Percentiles rank a stretch among this genome's conserved stretches.
phyloP scores from a whole-genome alignment of 2,329 filamentous ascomycete species.

The Blastomyces gilchristii region DNA sequence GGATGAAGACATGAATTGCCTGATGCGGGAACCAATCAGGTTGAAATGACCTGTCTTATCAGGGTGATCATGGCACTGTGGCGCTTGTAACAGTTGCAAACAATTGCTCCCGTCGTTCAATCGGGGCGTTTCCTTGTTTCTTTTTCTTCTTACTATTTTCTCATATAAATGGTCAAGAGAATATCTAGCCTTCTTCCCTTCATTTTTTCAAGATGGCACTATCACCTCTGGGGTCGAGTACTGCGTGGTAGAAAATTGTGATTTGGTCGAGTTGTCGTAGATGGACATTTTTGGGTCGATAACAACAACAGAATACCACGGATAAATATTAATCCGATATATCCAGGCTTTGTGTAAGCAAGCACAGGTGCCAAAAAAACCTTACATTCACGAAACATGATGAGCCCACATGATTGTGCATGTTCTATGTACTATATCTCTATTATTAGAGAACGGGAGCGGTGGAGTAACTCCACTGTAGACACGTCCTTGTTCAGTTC shows the following conservation, averaged over 20 bases:
- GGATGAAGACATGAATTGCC: slow-evolving; percentile 22
- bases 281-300: no score
- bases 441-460: background rate
- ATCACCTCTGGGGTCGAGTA: background rate
- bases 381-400: background rate
- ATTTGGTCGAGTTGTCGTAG: no score
- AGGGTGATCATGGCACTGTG: background rate
- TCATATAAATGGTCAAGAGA: background rate
- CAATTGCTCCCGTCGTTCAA: background rate
- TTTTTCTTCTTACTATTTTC: background rate
- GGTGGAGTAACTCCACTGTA: background rate
- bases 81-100: background rate
- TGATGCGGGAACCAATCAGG: background rate
- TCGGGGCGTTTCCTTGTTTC: background rate
- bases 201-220: background rate
- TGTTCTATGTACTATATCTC: background rate
- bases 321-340: background rate
- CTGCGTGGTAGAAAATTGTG: no score
- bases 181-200: background rate
- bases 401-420: background rate
- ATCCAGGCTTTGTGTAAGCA: no score
- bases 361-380: no score
- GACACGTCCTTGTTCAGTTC: background rate
- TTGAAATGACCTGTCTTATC: background rate
- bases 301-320: background rate